Evolutionary conservation across 2,329 filamentous ascomycete species (phyloP).

Genomic region (Alternaria gansuensis): DNA sequence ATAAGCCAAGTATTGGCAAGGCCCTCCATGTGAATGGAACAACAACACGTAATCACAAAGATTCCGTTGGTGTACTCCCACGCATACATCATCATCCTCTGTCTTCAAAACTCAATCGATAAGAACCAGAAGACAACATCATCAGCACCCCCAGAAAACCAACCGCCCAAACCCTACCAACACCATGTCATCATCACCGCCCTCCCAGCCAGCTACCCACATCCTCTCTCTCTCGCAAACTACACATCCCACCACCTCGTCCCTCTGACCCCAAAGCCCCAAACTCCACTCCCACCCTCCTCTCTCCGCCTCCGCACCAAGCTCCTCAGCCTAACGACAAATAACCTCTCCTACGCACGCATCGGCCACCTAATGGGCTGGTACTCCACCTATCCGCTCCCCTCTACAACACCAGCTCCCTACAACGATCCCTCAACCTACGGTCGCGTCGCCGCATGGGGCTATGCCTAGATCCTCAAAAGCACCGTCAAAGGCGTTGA

Average conservation of each 20-base stretch:
- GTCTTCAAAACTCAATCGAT: neutral
- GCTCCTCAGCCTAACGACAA: conserved; percentile 37
- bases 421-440: conserved; percentile 54
- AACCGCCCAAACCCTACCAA: neutral
- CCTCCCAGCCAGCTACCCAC: conserved; percentile 17
- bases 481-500: conserved; percentile 51
- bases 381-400: conserved; percentile 60
- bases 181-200: conserved; percentile 3
- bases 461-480: conserved; percentile 56
- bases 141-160: neutral
- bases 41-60: no score
- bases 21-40: neutral
- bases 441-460: conserved; percentile 62
- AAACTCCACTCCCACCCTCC: conserved; percentile 26
- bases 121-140: neutral
- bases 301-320: conserved; percentile 33
- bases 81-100: no score
- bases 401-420: conserved; percentile 46
- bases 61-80: no score
- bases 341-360: conserved; percentile 36
- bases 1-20: neutral
- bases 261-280: conserved; percentile 12
- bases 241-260: conserved; percentile 37
- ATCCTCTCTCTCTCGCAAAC: conserved; percentile 27
- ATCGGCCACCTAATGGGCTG: conserved; percentile 40